Base-by-base conservation (phyloP, 1,284 basidiomycete species). In the Gomphus sp. region DNA sequence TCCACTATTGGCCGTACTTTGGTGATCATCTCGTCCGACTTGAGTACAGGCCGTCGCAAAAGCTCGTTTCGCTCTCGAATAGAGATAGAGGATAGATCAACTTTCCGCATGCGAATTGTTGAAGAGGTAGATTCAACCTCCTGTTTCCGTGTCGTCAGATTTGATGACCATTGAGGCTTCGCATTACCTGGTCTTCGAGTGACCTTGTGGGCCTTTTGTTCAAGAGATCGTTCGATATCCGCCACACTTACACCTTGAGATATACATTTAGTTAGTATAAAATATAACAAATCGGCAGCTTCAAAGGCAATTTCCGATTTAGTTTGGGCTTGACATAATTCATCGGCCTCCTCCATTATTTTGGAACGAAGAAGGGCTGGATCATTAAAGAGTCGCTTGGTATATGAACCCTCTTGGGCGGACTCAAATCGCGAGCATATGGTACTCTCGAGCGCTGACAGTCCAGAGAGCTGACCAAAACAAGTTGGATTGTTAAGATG, bases 321-420 rank as follows among this genome's bases (percentile, higher is more conserved):
- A 4, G 83, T 84, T 65, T 85, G 76, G 14, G 97, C 97, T 31
- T 80, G 80, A 67, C 94, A 96, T 12, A 99, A 81, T 72, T 99
- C 97, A 66, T 96, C 92, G 0, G 97, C 97, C 72, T 99, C 97
- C 72, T 99, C 97, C 84, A 91, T 93, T 62, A 99, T 93, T 76
- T 99, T 99, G 55, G 94, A 87, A 55, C 80, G 81, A 49, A 99
- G 78, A 22, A 99, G 78, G 52, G 81, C 81, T 10, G 87, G 75
- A 67, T 98, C 93, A 59, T 81, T 80, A 72, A 99, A 98, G 28
- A 99, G 74, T 50, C 93, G 78, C 58, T 83, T 85, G 12, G 97
- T 99, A 74, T 99, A 99, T 8, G 91, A 94, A 1, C 92, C 95
- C 62, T 88, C 84, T 0, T 94, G 95, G 0, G 95, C 93, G 31